Base-by-base conservation (phyloP, 1,139 yeast genomes). In the Kodamaea fungicola region DNA sequence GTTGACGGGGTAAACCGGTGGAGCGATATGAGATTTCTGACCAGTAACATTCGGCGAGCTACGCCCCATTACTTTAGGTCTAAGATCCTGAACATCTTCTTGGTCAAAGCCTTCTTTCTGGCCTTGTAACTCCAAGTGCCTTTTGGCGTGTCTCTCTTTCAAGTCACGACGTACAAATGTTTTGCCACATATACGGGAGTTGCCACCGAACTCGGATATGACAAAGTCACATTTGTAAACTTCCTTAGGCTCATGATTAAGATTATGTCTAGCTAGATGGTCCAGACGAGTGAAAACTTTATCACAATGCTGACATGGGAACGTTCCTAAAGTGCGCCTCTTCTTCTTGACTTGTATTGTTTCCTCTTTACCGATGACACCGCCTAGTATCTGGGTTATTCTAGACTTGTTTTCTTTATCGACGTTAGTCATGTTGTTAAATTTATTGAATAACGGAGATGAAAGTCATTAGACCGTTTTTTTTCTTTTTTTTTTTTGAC, bases 271-370 rank as follows among this genome's bases (percentile, higher is more conserved):
- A 2, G 71, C 60, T 13, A 70, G 47, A 47, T 70, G 76, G 46
- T 70, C 76, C 1, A 69, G 58, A 21, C 76, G 49, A 23, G 67
- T 55, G 40, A 69, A 70, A n/a, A 64, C 61, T 41, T 68, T 70
- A 33, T 57, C 55, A 44, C 76, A 70, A 33, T 60, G 51, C 34
- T 40, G 39, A 30, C 52, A 49, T 2, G 50, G 52, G 31, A 47
- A 49, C n/a, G 44, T 42, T 7, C 52, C 52, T 28, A 49, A 40
- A 6, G 51, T 43, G 25, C 52, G 38, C 37, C 41, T 46, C 35
- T 48, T 48, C 32, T 36, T 39, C 30, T 33, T 38, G 16, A 27
- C 12, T 24, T 10, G 10, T 24, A 24, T 9, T 4, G 27, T 24
- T 10, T 10, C 27, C 6, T 22, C 22, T 19, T 30, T 12, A 16